Percentiles rank a stretch among this genome's conserved stretches.
phyloP scores from a whole-genome alignment of 225 moss, liverwort and hornwort genomes.

The Physcomitrium patens region DNA sequence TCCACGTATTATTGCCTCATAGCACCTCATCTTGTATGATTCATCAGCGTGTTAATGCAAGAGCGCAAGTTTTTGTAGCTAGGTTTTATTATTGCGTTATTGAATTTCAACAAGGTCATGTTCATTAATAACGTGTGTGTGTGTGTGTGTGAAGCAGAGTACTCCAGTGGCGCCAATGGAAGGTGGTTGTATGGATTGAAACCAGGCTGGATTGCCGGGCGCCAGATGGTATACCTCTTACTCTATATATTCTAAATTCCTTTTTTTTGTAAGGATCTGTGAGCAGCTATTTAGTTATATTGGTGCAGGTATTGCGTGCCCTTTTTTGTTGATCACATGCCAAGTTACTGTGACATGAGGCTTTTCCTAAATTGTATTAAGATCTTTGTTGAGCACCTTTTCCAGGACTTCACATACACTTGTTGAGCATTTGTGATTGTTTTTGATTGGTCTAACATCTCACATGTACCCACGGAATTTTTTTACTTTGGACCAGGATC shows the following conservation, averaged over 20 bases:
- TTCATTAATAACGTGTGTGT: not conserved
- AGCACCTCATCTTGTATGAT: not conserved
- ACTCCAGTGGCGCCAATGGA: conserved; percentile 37
- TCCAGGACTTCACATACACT: not conserved
- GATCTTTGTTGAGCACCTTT: not conserved
- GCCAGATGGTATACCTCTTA: conserved; percentile 35
- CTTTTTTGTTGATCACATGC: conserved; percentile 2
- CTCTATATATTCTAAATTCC: not conserved
- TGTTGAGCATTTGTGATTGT: not conserved
- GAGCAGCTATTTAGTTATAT: not conserved
- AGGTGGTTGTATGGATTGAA: conserved; percentile 48
- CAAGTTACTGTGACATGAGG: not conserved
- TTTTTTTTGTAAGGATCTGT: not conserved
- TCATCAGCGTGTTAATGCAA: not conserved
- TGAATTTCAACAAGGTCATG: conserved; percentile 1
- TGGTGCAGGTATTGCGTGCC: too few relatives aligned
- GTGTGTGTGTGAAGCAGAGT: conserved; percentile 40
- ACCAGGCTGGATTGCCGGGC: conserved; percentile 50
- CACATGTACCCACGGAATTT: not conserved
- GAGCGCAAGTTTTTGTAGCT: not conserved
- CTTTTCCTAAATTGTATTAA: conserved; percentile 1
- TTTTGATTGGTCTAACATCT: conserved; percentile 11
- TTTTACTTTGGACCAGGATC: conserved; percentile 56
- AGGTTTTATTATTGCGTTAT: not conserved
- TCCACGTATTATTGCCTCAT: not conserved